Evolutionary conservation across 2,329 filamentous ascomycete species (phyloP).

Genomic region (Raffaelea albimanens): DNA sequence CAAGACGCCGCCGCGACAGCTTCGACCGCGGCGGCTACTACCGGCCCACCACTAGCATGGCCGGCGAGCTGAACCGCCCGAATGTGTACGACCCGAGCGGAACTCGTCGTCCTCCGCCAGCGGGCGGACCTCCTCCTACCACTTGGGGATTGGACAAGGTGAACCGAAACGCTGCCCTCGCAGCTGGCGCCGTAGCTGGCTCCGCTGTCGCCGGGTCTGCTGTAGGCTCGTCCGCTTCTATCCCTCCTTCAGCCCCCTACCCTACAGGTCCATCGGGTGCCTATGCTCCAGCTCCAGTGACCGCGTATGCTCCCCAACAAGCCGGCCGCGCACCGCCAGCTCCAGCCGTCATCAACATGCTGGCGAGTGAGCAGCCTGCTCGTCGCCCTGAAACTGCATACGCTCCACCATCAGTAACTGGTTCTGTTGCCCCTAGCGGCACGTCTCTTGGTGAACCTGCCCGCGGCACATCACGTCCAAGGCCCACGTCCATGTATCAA

Average conservation of each 20-base stretch:
- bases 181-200: background rate
- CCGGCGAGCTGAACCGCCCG: constrained; percentile 34
- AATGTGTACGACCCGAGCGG: constrained; percentile 27
- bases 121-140: constrained; percentile 55
- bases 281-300: constrained; percentile 20
- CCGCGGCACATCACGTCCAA: constrained; percentile 5
- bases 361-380: background rate
- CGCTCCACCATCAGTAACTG: background rate
- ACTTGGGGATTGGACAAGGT: constrained; percentile 65
- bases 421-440: constrained; percentile 10
- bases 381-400: background rate
- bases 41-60: constrained; percentile 43
- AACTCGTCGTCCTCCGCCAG: constrained; percentile 7
- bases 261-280: no score
- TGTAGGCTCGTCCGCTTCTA: no score
- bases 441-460: constrained; percentile 6
- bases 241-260: no score
- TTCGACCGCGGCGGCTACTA: constrained; percentile 45
- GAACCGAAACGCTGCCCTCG: constrained; percentile 26
- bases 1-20: constrained; percentile 41
- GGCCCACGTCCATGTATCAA: constrained; percentile 21
- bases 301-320: constrained; percentile 33
- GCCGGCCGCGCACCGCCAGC: constrained; percentile 35
- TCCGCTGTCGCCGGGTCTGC: background rate
- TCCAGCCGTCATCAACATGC: background rate